phyloP scores from a whole-genome alignment of 2,329 filamentous ascomycete species.

The Clarireedia homoeocarpa region DNA sequence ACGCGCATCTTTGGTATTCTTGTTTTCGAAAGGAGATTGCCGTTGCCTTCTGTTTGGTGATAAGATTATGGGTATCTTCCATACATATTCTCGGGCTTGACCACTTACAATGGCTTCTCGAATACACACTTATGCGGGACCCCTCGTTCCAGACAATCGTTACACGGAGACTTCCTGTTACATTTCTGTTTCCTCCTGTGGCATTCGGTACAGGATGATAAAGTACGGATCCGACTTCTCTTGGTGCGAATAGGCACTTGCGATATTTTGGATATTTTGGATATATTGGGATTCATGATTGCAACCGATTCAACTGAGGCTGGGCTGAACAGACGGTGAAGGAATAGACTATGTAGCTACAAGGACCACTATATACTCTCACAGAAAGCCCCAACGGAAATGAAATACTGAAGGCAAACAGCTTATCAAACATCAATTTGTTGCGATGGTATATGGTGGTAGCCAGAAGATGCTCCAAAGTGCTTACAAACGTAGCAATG shows the following conservation, averaged over 20 bases:
- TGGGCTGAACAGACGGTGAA: background rate
- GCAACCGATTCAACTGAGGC: background rate
- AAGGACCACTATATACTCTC: no score
- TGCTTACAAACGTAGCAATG: background rate
- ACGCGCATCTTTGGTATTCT: constrained; percentile 6
- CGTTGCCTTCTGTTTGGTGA: background rate
- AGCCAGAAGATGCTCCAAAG: background rate
- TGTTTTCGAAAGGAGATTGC: background rate
- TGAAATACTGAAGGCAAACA: no score
- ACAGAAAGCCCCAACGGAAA: no score
- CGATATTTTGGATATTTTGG: background rate
- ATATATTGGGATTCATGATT: background rate
- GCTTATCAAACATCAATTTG: no score
- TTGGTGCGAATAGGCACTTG: background rate
- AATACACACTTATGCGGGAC: constrained; percentile 17
- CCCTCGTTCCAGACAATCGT: constrained; percentile 16
- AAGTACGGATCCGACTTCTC: constrained; percentile 13
- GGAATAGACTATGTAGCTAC: background rate
- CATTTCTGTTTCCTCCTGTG: constrained; percentile 23
- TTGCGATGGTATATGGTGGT: no score
- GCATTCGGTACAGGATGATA: constrained; percentile 19
- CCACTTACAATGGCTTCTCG: constrained; percentile 12
- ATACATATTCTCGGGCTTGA: background rate
- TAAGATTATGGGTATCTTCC: background rate
- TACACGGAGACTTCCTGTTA: constrained; percentile 15